Percentiles rank a stretch among this genome's conserved stretches.
phyloP scores from a whole-genome alignment of 2,329 filamentous ascomycete species.

The Stachybotrys echinatus region DNA sequence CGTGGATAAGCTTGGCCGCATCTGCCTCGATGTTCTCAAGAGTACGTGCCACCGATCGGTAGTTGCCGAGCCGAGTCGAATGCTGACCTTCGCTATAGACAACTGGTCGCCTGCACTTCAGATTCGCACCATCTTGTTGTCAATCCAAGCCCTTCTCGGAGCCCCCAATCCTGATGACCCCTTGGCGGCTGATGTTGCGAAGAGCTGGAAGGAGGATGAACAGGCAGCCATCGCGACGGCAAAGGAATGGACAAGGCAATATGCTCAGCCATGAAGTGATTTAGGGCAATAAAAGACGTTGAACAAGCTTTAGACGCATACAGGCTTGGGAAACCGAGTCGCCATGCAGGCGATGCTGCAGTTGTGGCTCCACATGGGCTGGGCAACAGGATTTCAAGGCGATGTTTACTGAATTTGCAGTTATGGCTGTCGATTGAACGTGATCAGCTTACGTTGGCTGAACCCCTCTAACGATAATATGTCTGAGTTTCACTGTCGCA shows the following conservation, averaged over 20 bases:
- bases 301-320: too few relatives aligned
- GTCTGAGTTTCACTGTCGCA: too few relatives aligned
- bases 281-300: too few relatives aligned
- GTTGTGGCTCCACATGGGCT: too few relatives aligned
- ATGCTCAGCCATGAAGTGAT: constrained; percentile 52
- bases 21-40: constrained; percentile 95
- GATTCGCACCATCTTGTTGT: constrained; percentile 97
- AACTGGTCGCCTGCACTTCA: constrained; percentile 99
- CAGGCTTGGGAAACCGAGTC: too few relatives aligned
- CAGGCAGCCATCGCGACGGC: constrained; percentile 87
- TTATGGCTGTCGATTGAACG: neutral
- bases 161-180: constrained; percentile 97
- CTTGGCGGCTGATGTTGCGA: constrained; percentile 95
- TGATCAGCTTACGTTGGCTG: neutral
- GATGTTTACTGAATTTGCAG: neutral
- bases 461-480: neutral
- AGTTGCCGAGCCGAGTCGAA: neutral
- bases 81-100: constrained; percentile 46
- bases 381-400: neutral
- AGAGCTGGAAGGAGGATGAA: constrained; percentile 97
- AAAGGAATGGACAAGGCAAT: constrained; percentile 83
- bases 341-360: too few relatives aligned
- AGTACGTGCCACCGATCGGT: constrained; percentile 49
- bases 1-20: constrained; percentile 94
- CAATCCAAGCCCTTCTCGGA: constrained; percentile 92